Percentiles rank a stretch among this genome's conserved stretches.
These are phyloP conservation scores for Ashbya aceris DNA, from an alignment of 1,139 yeast genomes.

Conservation along the genomic window DNA sequence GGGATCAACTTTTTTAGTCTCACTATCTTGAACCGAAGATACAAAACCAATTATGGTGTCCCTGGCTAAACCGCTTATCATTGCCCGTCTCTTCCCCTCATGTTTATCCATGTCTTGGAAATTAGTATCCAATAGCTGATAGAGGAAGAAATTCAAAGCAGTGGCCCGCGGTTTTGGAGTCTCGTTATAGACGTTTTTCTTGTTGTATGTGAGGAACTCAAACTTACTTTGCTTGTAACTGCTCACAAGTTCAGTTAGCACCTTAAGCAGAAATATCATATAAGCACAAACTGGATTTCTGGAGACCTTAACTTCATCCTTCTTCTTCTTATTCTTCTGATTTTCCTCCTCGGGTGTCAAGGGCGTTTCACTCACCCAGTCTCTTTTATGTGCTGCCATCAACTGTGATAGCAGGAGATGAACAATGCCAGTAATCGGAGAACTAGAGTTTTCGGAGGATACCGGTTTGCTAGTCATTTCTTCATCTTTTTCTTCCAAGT, in stretches of 20 bases:
- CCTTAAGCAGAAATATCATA: conserved; percentile 58
- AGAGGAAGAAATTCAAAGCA: conserved; percentile 65
- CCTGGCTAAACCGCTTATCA: conserved; percentile 32
- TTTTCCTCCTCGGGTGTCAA: conserved; percentile 19
- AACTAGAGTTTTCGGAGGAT: conserved; percentile 9
- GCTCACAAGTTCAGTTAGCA: conserved; percentile 60
- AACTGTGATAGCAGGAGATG: conserved; percentile 55
- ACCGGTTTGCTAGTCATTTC: conserved; percentile 31
- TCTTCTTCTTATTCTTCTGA: conserved; percentile 24
- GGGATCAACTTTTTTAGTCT: conserved; percentile 36
- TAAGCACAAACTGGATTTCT: conserved; percentile 49
- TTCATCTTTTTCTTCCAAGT: conserved; percentile 30
- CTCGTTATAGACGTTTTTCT: conserved; percentile 38
- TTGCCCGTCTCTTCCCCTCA: conserved; percentile 29
- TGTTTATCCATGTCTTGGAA: conserved; percentile 32
- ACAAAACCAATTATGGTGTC: conserved; percentile 50
- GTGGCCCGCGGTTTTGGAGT: conserved; percentile 58
- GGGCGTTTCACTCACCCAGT: conserved; percentile 39
- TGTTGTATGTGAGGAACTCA: conserved; percentile 72
- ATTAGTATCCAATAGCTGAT: conserved; percentile 59
- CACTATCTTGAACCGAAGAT: conserved; percentile 41
- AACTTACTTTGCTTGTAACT: conserved; percentile 76
- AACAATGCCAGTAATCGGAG: conserved; percentile 48
- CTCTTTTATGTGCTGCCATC: conserved; percentile 45
- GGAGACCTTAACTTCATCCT: conserved; percentile 30